Percentiles rank a stretch among this genome's conserved stretches.
These are phyloP conservation scores for Friedmanniomyces endolithicus DNA, from an alignment of 495 filamentous ascomycete species.

Conservation along the genomic window DNA sequence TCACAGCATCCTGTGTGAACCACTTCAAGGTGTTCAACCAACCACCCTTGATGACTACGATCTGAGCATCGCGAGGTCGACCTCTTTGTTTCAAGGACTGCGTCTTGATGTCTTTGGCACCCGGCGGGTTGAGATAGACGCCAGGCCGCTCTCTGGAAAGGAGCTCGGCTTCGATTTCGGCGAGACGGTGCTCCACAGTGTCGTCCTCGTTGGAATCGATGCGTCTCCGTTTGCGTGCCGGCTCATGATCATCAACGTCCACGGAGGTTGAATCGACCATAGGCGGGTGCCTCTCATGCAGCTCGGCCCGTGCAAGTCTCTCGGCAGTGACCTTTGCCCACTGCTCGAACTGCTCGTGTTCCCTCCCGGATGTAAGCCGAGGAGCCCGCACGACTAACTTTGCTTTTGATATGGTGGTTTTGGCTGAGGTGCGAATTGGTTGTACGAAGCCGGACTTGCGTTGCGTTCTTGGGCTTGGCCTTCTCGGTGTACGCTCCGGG, in stretches of 20 bases:
- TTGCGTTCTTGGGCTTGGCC: background rate
- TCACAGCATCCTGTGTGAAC: background rate
- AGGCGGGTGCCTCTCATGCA: background rate
- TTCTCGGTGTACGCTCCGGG: background rate
- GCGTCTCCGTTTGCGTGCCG: background rate
- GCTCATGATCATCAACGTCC: background rate
- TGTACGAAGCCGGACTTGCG: background rate
- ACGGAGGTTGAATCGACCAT: background rate
- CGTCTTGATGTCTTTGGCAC: conserved; percentile 32
- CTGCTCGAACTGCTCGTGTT: background rate
- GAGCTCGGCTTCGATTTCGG: conserved; percentile 17
- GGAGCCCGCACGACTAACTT: background rate
- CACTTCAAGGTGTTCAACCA: conserved; percentile 32
- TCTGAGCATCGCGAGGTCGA: conserved; percentile 37
- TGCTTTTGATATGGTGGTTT: background rate
- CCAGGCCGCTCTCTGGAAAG: conserved; percentile 26
- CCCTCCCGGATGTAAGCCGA: background rate
- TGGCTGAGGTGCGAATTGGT: background rate
- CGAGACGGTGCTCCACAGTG: background rate
- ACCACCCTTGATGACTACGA: conserved; percentile 42
- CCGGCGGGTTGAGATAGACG: conserved; percentile 41
- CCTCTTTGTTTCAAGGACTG: conserved; percentile 25
- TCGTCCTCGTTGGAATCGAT: background rate
- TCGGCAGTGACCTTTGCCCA: conserved; percentile 4
- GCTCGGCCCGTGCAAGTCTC: background rate